phyloP scores from a whole-genome alignment of 192 early-diverging fungal species.

The Cetraspora pellucida region DNA sequence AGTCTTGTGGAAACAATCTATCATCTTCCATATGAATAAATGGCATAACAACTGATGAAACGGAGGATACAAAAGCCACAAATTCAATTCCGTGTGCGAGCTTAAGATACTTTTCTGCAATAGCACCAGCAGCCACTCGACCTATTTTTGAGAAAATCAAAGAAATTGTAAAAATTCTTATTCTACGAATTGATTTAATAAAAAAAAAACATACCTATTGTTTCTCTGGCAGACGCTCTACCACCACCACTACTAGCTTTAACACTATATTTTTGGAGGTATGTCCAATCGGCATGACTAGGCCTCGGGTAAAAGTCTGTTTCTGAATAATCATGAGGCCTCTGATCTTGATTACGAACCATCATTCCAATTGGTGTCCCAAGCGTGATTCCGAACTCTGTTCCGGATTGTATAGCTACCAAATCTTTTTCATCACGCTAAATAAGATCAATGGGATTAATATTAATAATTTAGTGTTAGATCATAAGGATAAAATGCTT shows the following conservation, averaged over 20 bases:
- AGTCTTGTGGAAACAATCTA: slow-evolving; percentile 50
- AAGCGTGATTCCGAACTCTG: slow-evolving; percentile 88
- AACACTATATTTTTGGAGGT: slow-evolving; percentile 92
- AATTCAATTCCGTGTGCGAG: slow-evolving; percentile 83
- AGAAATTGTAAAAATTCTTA: neutral
- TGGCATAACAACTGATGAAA: slow-evolving; percentile 81
- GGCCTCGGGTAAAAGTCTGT: slow-evolving; percentile 96
- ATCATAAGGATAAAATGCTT: slow-evolving; percentile 3
- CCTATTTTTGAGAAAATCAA: slow-evolving; percentile 52
- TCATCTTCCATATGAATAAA: slow-evolving; percentile 57
- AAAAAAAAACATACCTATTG: slow-evolving; percentile 64
- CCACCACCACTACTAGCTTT: slow-evolving; percentile 96
- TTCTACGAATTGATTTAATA: neutral
- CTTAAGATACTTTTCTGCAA: slow-evolving; percentile 96
- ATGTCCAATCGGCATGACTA: slow-evolving; percentile 98
- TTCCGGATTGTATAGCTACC: slow-evolving; percentile 90
- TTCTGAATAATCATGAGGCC: slow-evolving; percentile 94
- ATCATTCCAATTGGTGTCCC: slow-evolving; percentile 94
- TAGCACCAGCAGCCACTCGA: slow-evolving; percentile 92
- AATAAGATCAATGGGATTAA: neutral
- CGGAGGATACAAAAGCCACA: slow-evolving; percentile 91
- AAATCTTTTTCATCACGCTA: slow-evolving; percentile 94
- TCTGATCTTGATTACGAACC: slow-evolving; percentile 94
- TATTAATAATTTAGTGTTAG: neutral
- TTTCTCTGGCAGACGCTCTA: slow-evolving; percentile 91